phyloP scores from a whole-genome alignment of 768 basidiomycete species.

The Coprinopsis marcescibilis region DNA sequence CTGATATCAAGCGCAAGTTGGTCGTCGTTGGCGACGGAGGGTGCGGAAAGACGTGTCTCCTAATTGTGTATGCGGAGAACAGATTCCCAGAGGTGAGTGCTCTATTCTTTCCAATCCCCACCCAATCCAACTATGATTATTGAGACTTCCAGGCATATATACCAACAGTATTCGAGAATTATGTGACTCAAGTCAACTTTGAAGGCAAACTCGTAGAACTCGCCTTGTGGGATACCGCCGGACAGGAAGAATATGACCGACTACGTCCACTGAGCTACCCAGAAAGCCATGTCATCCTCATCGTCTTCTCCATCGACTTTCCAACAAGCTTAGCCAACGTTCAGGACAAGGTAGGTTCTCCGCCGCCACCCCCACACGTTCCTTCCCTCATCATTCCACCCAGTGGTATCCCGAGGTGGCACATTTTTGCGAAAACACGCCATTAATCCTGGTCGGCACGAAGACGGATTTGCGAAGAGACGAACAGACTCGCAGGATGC shows the following conservation, averaged over 20 bases:
- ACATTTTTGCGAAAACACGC: slow-evolving; percentile 87
- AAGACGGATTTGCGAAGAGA: slow-evolving; percentile 90
- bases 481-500: slow-evolving; percentile 79
- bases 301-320: slow-evolving; percentile 92
- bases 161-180: slow-evolving; percentile 93
- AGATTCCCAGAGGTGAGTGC: slow-evolving; percentile 83
- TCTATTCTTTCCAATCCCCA: not conserved
- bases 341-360: slow-evolving; percentile 66
- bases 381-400: too few species aligned
- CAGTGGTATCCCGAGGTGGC: slow-evolving; percentile 94
- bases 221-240: slow-evolving; percentile 98
- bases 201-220: slow-evolving; percentile 89
- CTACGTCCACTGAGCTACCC: slow-evolving; percentile 83
- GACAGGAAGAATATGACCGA: slow-evolving; percentile 95
- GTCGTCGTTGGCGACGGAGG: slow-evolving; percentile 88
- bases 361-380: not conserved
- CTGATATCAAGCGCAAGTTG: slow-evolving; percentile 81
- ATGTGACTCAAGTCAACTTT: slow-evolving; percentile 80
- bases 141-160: slow-evolving; percentile 64
- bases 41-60: slow-evolving; percentile 90
- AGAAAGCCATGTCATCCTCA: slow-evolving; percentile 86
- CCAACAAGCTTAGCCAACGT: slow-evolving; percentile 89
- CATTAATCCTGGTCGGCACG: slow-evolving; percentile 87
- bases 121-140: slow-evolving; percentile 6
- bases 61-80: slow-evolving; percentile 96